Conservation (phyloP, 164 flowering plant genomes). For the Saururus chinensis region DNA sequence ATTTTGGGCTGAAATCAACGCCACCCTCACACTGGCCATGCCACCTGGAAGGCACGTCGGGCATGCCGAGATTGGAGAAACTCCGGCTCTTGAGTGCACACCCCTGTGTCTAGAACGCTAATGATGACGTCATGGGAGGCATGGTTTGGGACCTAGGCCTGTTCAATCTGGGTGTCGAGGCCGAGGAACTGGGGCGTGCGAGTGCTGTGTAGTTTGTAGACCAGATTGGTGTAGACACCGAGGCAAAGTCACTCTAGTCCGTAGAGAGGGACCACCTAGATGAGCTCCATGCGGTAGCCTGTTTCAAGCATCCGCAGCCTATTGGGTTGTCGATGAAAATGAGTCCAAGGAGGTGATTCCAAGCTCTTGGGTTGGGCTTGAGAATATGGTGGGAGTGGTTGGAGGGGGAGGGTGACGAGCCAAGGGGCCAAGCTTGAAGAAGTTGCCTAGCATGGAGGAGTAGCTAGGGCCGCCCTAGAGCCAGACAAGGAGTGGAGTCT, state of each 20-base stretch:
- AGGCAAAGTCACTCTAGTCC: conserved; percentile 43
- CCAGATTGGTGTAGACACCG: conserved; percentile 43
- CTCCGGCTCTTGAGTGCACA: conserved; percentile 62
- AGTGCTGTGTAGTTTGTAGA: conserved; percentile 69
- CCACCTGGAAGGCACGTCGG: conserved; percentile 52
- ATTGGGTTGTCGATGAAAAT: conserved; percentile 71
- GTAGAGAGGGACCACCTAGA: conserved; percentile 32
- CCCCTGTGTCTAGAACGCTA: conserved; percentile 76
- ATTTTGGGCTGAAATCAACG: conserved; percentile 30
- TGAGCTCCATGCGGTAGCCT: no score
- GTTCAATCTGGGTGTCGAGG: conserved; percentile 17
- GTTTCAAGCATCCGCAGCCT: conserved; percentile 67
- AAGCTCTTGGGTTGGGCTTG: conserved; percentile 45
- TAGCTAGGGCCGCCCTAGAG: conserved; percentile 93
- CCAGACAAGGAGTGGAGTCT: conserved; percentile 72
- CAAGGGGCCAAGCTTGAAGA: conserved; percentile 74
- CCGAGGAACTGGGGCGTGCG: conserved; percentile 66
- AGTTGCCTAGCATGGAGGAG: conserved; percentile 70
- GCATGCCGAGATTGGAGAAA: conserved; percentile 45
- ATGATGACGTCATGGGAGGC: conserved; percentile 53
- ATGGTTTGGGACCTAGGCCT: conserved; percentile 25
- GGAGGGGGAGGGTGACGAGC: conserved; percentile 16
- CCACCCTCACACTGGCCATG: conserved; percentile 52
- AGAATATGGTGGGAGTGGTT: conserved; percentile 17
- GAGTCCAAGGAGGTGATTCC: conserved; percentile 66